Conservation (phyloP, 768 basidiomycete genomes). For the Melanogaster broomeanus region DNA sequence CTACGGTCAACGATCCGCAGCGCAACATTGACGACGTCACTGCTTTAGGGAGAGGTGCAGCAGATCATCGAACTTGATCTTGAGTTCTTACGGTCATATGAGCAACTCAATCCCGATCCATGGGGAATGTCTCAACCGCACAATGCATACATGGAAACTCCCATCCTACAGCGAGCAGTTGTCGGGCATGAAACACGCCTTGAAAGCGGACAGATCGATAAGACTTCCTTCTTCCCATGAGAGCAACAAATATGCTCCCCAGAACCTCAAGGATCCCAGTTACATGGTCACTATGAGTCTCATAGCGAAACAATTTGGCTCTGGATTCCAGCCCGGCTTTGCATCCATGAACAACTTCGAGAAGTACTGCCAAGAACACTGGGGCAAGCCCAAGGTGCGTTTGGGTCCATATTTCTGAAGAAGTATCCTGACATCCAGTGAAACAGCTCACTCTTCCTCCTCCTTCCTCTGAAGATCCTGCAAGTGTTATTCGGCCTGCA, state of each 20-base stretch:
- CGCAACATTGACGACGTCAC: background rate
- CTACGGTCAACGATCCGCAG: background rate
- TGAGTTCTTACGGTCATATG: background rate
- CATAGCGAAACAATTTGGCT: background rate
- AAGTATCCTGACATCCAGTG: background rate
- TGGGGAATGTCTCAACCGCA: constrained; percentile 6
- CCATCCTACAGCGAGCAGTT: background rate
- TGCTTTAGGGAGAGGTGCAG: constrained; percentile 1
- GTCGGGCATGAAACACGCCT: constrained; percentile 7
- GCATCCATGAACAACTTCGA: constrained; percentile 2
- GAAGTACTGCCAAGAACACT: background rate
- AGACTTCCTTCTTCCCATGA: constrained; percentile 1
- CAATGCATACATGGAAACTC: constrained; percentile 3
- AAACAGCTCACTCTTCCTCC: background rate
- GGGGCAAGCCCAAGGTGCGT: background rate
- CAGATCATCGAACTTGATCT: constrained; percentile 4
- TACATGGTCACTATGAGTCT: background rate
- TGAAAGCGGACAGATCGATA: background rate
- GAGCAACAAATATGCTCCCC: constrained; percentile 2
- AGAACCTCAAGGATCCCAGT: background rate
- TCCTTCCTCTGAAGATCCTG: background rate
- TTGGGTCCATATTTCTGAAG: background rate
- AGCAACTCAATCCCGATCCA: background rate
- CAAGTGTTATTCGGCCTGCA: background rate
- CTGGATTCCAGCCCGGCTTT: background rate